phyloP scores from a whole-genome alignment of 768 basidiomycete genomes.

The Termitomyces sp. region DNA sequence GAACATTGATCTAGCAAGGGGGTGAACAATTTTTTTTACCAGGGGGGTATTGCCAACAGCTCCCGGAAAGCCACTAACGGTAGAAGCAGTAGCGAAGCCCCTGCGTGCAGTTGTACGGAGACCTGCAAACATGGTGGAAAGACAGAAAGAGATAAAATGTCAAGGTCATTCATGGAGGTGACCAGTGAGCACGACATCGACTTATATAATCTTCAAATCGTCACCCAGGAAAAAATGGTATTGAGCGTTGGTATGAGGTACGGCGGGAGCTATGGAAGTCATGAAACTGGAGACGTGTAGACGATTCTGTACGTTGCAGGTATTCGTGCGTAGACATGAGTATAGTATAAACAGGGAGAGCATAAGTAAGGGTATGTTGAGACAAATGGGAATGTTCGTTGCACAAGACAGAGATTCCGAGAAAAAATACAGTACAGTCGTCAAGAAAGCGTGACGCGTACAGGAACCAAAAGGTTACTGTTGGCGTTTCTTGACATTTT shows the following conservation, averaged over 20 bases:
- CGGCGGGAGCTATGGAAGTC: slow-evolving; percentile 25
- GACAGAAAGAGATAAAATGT: slow-evolving; percentile 11
- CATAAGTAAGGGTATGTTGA: slow-evolving; percentile 31
- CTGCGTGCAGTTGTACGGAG: slow-evolving; percentile 28
- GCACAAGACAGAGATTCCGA: slow-evolving; percentile 16
- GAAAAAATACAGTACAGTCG: slow-evolving; percentile 20
- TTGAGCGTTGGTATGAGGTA: slow-evolving; percentile 22
- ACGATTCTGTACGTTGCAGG: slow-evolving; percentile 33
- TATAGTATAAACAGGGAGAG: slow-evolving; percentile 24
- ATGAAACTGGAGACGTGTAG: slow-evolving; percentile 30
- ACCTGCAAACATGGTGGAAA: slow-evolving; percentile 30
- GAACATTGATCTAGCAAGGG: background rate
- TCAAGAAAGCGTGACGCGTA: slow-evolving; percentile 14
- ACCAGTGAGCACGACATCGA: slow-evolving; percentile 36
- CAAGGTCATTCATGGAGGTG: slow-evolving; percentile 10
- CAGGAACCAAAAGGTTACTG: slow-evolving; percentile 36
- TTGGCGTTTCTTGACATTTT: slow-evolving; percentile 94
- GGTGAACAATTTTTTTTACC: slow-evolving; percentile 44
- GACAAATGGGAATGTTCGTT: slow-evolving; percentile 21
- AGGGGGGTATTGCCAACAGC: slow-evolving; percentile 94
- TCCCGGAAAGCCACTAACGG: slow-evolving; percentile 78
- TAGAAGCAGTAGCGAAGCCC: slow-evolving; percentile 35
- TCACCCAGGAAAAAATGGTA: slow-evolving; percentile 15
- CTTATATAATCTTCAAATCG: slow-evolving; percentile 25
- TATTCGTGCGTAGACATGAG: slow-evolving; percentile 40